These are phyloP conservation scores for Allomyces macrogynus DNA, from an alignment of 192 early-diverging fungal species.

Conservation along the genomic window DNA sequence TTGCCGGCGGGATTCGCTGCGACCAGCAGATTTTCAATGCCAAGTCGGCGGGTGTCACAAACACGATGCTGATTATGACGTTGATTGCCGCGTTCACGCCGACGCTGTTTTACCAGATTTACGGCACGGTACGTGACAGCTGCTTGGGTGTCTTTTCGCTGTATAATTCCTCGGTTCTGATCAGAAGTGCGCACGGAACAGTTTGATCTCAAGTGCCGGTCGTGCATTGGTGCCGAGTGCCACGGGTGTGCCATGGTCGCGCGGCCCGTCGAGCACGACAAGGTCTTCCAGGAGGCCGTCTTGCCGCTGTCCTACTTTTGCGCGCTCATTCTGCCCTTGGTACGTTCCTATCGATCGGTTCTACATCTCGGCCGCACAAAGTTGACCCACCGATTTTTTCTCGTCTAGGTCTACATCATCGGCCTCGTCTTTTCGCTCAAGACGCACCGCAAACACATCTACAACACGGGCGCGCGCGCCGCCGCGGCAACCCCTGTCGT, in stretches of 20 bases:
- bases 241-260: neutral
- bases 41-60: slow-evolving; percentile 85
- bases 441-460: slow-evolving; percentile 71
- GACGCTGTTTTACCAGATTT: slow-evolving; percentile 81
- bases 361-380: neutral
- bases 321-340: slow-evolving; percentile 46
- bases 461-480: slow-evolving; percentile 9
- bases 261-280: slow-evolving; percentile 25
- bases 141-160: slow-evolving; percentile 14
- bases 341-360: slow-evolving; percentile 7
- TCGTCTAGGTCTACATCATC: slow-evolving; percentile 50
- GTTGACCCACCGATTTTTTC: neutral
- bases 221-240: slow-evolving; percentile 13
- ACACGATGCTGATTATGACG: slow-evolving; percentile 84
- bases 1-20: slow-evolving; percentile 67
- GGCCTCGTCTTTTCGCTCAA: slow-evolving; percentile 83
- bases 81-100: slow-evolving; percentile 84
- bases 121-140: slow-evolving; percentile 24
- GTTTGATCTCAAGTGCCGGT: slow-evolving; percentile 32
- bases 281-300: slow-evolving; percentile 57
- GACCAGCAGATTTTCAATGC: slow-evolving; percentile 91
- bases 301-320: slow-evolving; percentile 74
- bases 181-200: slow-evolving; percentile 2
- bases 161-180: neutral
- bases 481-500: neutral